Evolutionary conservation across 768 basidiomycete genomes (phyloP), one percentile per base, ranked within the genome.

Genomic region (Mycena venus): DNA sequence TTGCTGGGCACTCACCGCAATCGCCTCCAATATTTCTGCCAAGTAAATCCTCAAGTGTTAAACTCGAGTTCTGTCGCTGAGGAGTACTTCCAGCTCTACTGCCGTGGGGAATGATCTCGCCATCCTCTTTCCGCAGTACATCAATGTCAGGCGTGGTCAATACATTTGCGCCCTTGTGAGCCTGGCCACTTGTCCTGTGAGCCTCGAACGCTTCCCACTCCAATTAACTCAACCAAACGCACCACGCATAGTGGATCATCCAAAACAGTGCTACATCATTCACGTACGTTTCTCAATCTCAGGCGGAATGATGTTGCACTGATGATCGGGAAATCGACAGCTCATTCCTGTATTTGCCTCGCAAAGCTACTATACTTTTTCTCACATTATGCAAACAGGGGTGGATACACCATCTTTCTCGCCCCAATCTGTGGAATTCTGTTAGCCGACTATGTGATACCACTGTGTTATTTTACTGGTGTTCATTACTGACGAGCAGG

Each of bases 391-490:
- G n/a, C n/a, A n/a, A n/a, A n/a, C n/a, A n/a, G n/a, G n/a, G n/a
- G n/a, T n/a, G n/a, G n/a, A n/a, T n/a, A n/a, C n/a, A n/a, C n/a
- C n/a, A n/a, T n/a, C n/a, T n/a, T n/a, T 92, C 84, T 94, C 17
- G 91, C 90, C 0, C 93, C 93, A 0, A 88, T 93, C 49, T 86
- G 88, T 19, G 90, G 90, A 2, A 88, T 93, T 67, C 89, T 92
- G 87, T 79, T 77, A 5, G 38, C 65, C 10, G 76, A 77, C 27
- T 77, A 34, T 34, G 76, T 77, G 11, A 58, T 32, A 6, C n/a
- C 17, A 1, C 14, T 65, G 40, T 31, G 4, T 25, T 14, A 2
- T 34, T 31, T 12, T 59, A 42, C 14, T 21, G 19, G 29, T 42
- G 23, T 25, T 32, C 2, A 63, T 10, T 29, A 11, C 11, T 29